Base-by-base conservation (phyloP, 2,329 filamentous ascomycete genomes). In the Harringtonia aguacate region DNA sequence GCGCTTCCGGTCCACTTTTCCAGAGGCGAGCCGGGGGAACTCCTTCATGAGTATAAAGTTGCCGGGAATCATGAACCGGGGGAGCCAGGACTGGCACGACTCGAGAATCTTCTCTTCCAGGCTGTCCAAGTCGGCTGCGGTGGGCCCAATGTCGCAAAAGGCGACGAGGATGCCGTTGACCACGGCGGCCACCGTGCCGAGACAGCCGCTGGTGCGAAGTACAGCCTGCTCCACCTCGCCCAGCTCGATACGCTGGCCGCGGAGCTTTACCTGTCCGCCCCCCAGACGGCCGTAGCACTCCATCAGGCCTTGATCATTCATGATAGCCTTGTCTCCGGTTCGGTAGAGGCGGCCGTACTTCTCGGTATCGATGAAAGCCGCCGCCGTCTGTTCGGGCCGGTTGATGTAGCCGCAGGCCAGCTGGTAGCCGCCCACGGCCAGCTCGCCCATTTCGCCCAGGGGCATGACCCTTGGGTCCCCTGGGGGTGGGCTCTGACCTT, bases 391-490 rank as follows among this genome's bases (percentile, higher is more conserved):
- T 39, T 89, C 79, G 0, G 77, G 74, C 12, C 86, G 75, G 55
- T 95, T 94, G 41, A 95, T 69, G 58, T 95, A 95, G 8, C 79
- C 85, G 40, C 75, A 68, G 9, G 89, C 87, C 40, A 94, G 69
- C 54, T 95, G 89, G 41, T 75, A 63, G 0, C 89, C 89, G 10
- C 87, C 87, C 24, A 95, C 69, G 3, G 81, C 85, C 27, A 95
- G 74, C 58, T 95, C 89, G 4, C 87, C 87, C 22, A 79, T 64
- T 48, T 86, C 72, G 0, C 84, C 86, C 8, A 72, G 49, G 0
- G 80, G 76, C 1, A 89, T 61, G 15, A 88, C 52, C 27, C 30
- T 22, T 3, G 49, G 47, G 15, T 50, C 43, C 1, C 31, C 41
- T 9, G 22, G 14, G 1, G 6, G 14, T 2, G 28, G 10, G 3